phyloP scores from a whole-genome alignment of 441 rosid genomes.

The Mallotus japonicus region DNA sequence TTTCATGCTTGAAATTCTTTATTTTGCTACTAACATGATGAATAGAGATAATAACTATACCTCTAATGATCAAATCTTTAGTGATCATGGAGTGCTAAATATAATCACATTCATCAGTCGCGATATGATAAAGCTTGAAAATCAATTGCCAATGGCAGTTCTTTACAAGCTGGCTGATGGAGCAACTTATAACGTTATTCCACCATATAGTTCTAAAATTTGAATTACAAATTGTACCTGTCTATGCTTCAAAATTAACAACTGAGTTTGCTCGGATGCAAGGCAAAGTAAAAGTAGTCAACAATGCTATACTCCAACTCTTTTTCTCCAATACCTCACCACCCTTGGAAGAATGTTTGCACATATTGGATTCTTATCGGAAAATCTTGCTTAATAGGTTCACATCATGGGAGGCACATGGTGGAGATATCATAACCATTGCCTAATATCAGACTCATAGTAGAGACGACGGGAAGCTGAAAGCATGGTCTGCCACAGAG shows the following conservation, averaged over 20 bases:
- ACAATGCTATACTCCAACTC: conserved; percentile 36
- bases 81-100: conserved; percentile 40
- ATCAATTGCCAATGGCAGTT: conserved; percentile 44
- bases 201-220: background rate
- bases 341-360: conserved; percentile 32
- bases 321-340: conserved; percentile 18
- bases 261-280: conserved; percentile 8
- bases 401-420: background rate
- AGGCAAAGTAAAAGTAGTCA: conserved; percentile 29
- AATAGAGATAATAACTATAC: conserved; percentile 20
- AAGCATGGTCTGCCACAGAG: background rate
- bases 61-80: conserved; percentile 37
- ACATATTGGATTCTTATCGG: conserved; percentile 38
- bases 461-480: too few relatives aligned
- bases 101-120: conserved; percentile 32
- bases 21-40: background rate
- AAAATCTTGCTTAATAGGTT: conserved; percentile 22
- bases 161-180: conserved; percentile 27
- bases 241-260: background rate
- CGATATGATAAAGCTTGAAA: conserved; percentile 51
- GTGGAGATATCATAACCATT: background rate
- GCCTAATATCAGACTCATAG: too few relatives aligned
- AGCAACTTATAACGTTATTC: background rate
- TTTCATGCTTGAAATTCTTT: conserved; percentile 47
- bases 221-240: background rate